Evolutionary conservation across 164 flowering plant species (phyloP), one percentile per base, ranked within the genome.

Genomic region (Piper longum): DNA sequence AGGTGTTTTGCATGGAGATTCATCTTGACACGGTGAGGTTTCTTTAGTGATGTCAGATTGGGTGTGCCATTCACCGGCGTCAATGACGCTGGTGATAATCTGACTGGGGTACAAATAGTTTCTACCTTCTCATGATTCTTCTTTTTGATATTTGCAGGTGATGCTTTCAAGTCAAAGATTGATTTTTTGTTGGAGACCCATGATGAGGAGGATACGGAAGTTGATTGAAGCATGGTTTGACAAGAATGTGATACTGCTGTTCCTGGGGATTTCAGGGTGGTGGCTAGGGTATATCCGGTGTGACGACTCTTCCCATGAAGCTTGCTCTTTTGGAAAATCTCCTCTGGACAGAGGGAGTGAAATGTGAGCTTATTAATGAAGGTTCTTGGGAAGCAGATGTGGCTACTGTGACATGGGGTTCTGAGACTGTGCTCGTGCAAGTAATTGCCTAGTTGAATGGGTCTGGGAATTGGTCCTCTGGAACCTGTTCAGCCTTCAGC

Each of bases 401-500:
- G 3, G 56, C 48, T 39, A 55, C 44, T 6, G 74, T 45, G 54
- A 71, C 18, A 40, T 16, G 41, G 14, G 60, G 40, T 43, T 14
- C 56, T 40, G 41, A 48, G 26, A 42, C 59, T 5, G 54, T 68
- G 43, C n/a, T 70, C 16, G 39, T 8, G n/a, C 64, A 54, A 57
- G 71, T 60, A 42, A 72, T 76, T 54, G 64, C 62, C 57, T 42
- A 64, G 61, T 75, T 74, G 62, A 82, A 83, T 58, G 86, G 86
- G 64, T 73, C 82, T 16, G 92, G 91, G 8, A 82, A 71, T 40
- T 61, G 45, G 65, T 68, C 93, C 72, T 79, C 82, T 17, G 96
- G 92, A 74, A 90, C 64, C 13, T 85, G 89, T 60, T 75, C 82
- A 1, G 71, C 91, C 91, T 91, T 79, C 56, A 41, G 7, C 39